Conservation (phyloP, 2,329 filamentous ascomycete species). For the Fusarium udum region DNA sequence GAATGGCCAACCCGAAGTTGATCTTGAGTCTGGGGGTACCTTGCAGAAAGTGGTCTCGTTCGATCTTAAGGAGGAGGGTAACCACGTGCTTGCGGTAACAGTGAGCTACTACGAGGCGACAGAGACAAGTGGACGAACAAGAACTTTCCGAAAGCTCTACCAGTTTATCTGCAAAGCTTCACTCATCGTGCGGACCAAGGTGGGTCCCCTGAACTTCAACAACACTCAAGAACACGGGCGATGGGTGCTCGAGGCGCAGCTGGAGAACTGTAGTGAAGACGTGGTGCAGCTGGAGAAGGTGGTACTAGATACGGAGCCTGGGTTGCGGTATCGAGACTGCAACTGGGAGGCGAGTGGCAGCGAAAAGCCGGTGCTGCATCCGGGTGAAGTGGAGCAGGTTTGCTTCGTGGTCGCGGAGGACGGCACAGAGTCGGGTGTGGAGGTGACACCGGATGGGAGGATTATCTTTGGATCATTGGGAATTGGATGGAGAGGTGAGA, state of each 20-base stretch:
- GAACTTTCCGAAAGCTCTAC: slow-evolving; percentile 94
- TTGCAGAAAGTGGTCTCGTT: slow-evolving; percentile 85
- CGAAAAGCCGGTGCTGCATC: slow-evolving; percentile 65
- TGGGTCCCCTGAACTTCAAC: slow-evolving; percentile 65
- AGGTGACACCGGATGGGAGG: slow-evolving; percentile 63
- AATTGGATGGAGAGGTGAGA: slow-evolving; percentile 87
- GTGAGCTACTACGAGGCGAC: slow-evolving; percentile 92
- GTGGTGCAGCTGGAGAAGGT: slow-evolving; percentile 79
- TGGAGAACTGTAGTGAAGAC: slow-evolving; percentile 93
- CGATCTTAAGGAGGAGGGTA: slow-evolving; percentile 92
- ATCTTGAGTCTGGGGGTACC: slow-evolving; percentile 71
- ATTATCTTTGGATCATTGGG: slow-evolving; percentile 81
- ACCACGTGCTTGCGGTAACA: slow-evolving; percentile 91
- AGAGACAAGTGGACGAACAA: slow-evolving; percentile 73
- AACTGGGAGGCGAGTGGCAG: slow-evolving; percentile 63
- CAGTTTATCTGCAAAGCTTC: slow-evolving; percentile 95
- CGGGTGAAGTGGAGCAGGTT: slow-evolving; percentile 72
- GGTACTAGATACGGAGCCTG: slow-evolving; percentile 62
- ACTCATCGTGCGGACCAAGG: slow-evolving; percentile 90
- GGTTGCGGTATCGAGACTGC: slow-evolving; percentile 62
- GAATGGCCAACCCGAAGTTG: slow-evolving; percentile 44
- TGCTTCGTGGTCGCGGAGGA: slow-evolving; percentile 67
- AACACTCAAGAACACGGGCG: slow-evolving; percentile 46
- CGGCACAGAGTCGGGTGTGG: slow-evolving; percentile 48
- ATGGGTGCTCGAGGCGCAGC: slow-evolving; percentile 90